These are phyloP conservation scores for Ichthyophthirius multifiliis DNA, from an alignment of 169 alveolate genomes.

Conservation along the genomic window DNA sequence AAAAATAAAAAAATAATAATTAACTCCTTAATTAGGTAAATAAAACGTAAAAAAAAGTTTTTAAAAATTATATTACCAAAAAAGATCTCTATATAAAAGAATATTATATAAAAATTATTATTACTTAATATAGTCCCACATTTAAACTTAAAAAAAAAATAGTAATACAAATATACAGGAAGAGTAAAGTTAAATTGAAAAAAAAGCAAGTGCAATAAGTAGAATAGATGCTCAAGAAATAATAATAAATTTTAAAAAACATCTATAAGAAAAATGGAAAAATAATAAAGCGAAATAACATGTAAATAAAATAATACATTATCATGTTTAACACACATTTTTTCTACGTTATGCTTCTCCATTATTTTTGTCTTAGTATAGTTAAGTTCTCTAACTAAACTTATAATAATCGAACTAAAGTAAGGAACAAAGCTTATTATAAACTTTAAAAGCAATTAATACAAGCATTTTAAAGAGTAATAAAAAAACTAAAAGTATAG, in stretches of 20 bases:
- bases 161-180: no score
- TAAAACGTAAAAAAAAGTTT: no score
- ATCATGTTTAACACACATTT: slow-evolving; percentile 5
- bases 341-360: slow-evolving; percentile 12
- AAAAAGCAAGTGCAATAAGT: background rate
- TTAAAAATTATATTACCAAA: no score
- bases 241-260: slow-evolving; percentile 1
- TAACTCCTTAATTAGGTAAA: no score
- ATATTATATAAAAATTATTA: no score
- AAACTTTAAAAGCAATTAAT: background rate
- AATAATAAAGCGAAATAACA: slow-evolving; percentile 5
- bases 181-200: no score
- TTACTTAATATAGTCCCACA: no score
- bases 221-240: background rate
- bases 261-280: background rate
- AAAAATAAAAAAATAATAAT: no score
- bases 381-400: background rate
- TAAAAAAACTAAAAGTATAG: slow-evolving; percentile 9
- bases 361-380: background rate
- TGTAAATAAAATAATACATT: background rate
- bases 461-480: background rate
- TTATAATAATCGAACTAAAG: background rate
- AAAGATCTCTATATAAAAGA: no score
- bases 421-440: background rate
- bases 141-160: no score